Base-by-base conservation (phyloP, 2,329 filamentous ascomycete genomes). In the Colletotrichum ledebouriae region DNA sequence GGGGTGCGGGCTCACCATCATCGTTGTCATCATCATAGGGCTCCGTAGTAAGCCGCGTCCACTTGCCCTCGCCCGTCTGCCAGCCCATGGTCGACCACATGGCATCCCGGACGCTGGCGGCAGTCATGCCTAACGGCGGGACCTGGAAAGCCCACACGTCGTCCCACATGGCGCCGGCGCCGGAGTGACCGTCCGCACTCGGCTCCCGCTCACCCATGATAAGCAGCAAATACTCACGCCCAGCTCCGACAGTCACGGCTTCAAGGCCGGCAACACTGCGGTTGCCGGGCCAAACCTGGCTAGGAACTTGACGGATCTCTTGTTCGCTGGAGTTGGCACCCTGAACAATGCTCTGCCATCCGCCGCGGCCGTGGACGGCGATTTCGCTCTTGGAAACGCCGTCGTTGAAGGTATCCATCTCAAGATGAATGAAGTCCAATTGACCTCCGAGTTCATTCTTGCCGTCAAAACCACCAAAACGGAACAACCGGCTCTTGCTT, bases 381-480 rank as follows among this genome's bases (percentile, higher is more conserved):
- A 86, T 79, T 72, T 89, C 87, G 34, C 82, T 83, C 52, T 77
- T 78, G 50, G 79, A 80, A 39, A 79, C 78, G 69, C 78, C 79
- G 73, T 88, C 86, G 70, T 86, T 81, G 72, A 87, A 87, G 33
- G 81, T 81, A 72, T 87, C 86, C n/a, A 89, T 78, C 17, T 79
- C 83, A 10, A 91, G 82, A 62, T 86, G 83, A 17, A 91, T 75
- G 66, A 91, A 85, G 74, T 97, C 93, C 12, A 97, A 75, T 67
- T 85, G 84, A 0, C 92, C 93, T 15, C 93, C 93, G 55, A 92
- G 82, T 74, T 94, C 91, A 0, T 75, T 81, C 50, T 84, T 81
- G 0, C 92, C 93, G 76, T 95, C 92, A 73, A 90, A 95, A 0
- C 94, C 94, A 70, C 93, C 92, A 81, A 94, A 94, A 33, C 93